Base-by-base conservation (phyloP, 2,329 filamentous ascomycete genomes). In the Pseudogymnoascus sp. region DNA sequence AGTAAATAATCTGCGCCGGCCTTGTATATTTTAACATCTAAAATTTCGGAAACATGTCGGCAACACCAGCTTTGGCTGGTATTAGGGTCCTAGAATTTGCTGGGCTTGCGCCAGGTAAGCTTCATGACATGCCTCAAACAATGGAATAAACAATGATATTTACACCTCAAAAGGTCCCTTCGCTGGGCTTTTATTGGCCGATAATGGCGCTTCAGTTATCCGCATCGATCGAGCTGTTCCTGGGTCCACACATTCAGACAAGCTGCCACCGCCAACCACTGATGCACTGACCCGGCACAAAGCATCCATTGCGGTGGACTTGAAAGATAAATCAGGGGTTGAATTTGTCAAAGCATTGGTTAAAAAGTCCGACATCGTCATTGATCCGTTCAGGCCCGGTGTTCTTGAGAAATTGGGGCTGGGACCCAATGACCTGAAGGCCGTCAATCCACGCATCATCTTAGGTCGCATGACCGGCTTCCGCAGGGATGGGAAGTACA, bases 381-480 rank as follows among this genome's bases (percentile, higher is more conserved):
- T 97, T 72, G 94, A 97, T 73, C 93, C 94, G 0, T 97, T 91
- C 78, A 89, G 93, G 0, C 93, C 93, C 0, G 91, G 91, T 36
- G 90, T 97, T 0, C 82, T 97, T 2, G 93, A 97, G 75, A 89
- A 87, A 59, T 83, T 93, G 8, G 88, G 88, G 0, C 82, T 97
- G 1, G 86, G 85, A 0, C 93, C 93, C 0, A 74, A 78, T 6
- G 80, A 82, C 0, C 79, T 97, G 6, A 76, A 85, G 28, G 77
- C 75, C 22, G 71, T 82, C 15, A 96, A 97, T 73, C 88, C 87
- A 9, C 79, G 86, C 0, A 76, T 97, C 2, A 84, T 97, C 60
- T 85, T 96, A 61, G 91, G 83, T 6, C 86, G 93, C 39, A 88
- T 97, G 82, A 94, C 91, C 2, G 93, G 93, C 0, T 97, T 97